Conservation (phyloP, 106 monocot genomes). For the Agapanthus africanus region DNA sequence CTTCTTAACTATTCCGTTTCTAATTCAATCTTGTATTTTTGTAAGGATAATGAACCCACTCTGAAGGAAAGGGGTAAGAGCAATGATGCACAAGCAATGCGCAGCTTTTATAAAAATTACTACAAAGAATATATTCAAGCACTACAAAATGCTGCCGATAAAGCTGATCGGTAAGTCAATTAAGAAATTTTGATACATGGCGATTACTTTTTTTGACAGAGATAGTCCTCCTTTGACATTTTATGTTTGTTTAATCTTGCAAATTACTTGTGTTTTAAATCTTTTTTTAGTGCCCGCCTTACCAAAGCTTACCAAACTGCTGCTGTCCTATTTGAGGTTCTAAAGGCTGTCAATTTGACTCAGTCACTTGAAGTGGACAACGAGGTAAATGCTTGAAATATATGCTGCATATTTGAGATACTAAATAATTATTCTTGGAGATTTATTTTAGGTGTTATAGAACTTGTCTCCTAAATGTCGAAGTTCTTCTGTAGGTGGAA, state of each 20-base stretch:
- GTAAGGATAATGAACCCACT: conserved; percentile 96
- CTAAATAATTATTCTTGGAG: too few relatives aligned
- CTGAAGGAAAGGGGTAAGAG: conserved; percentile 47
- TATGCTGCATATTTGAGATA: background rate
- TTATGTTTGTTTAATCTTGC: background rate
- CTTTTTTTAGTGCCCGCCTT: conserved; percentile 61
- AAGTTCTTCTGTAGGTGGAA: background rate
- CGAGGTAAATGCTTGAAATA: conserved; percentile 36
- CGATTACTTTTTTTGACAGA: background rate
- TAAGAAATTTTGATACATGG: background rate
- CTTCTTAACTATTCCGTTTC: background rate
- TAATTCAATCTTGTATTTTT: background rate
- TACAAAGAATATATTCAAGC: conserved; percentile 88
- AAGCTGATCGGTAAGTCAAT: conserved; percentile 79
- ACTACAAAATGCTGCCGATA: conserved; percentile 79
- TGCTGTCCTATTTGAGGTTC: conserved; percentile 87
- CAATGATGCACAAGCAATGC: conserved; percentile 96
- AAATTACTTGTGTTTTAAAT: background rate
- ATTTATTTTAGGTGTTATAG: too few relatives aligned
- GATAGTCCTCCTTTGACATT: background rate
- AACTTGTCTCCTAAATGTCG: background rate
- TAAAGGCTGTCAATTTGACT: conserved; percentile 77
- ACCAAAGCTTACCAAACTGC: conserved; percentile 98
- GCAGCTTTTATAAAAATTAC: conserved; percentile 75
- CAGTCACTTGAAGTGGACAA: conserved; percentile 74